Base-by-base conservation (phyloP, 805 yeast genomes). In the Wickerhamomyces ciferrii region DNA sequence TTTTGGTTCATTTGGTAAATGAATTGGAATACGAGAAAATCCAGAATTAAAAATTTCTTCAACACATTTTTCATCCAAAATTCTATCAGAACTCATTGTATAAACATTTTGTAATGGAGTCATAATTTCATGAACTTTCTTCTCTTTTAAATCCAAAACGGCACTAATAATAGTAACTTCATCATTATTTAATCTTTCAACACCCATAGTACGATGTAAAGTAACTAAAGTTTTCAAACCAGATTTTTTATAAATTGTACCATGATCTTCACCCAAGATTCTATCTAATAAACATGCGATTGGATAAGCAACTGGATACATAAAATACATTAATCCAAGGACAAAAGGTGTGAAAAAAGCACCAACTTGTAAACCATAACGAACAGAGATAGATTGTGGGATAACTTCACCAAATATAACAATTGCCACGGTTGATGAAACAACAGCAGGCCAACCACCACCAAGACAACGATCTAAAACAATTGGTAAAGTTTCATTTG, bases 371-470 rank as follows among this genome's bases (percentile, higher is more conserved):
- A 92, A 74, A 1, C 99, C 99, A 62, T 88, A 91, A 39, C 97
- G 75, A 18, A 92, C 99, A 67, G 95, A 89, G 38, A 90, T 73
- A 19, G 94, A 83, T 67, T 92, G 99, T 2, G 99, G 99, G 50
- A 92, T 92, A 56, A 92, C 87, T 62, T 92, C 99, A 50, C 99
- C 99, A 66, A 92, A 92, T 13, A 92, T 77, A 43, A 92, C 97
- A 61, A 92, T 92, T 23, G 91, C 79, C 3, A 86, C 91, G 0
- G 99, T 91, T n/a, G 97, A 84, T 13, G 90, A 77, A 14, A 90
- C 87, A 34, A 92, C 96, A 0, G 99, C 99, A 14, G 94, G 91
- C 86, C 96, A 85, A 1, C 99, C 99, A 39, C 98, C 98, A 42
- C 98, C 98, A 14, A 94, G 76, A 56, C 92, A 85, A 46, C 95